These are phyloP conservation scores for Ustilago tritici DNA, from an alignment of 1,284 basidiomycete species.

Conservation along the genomic window DNA sequence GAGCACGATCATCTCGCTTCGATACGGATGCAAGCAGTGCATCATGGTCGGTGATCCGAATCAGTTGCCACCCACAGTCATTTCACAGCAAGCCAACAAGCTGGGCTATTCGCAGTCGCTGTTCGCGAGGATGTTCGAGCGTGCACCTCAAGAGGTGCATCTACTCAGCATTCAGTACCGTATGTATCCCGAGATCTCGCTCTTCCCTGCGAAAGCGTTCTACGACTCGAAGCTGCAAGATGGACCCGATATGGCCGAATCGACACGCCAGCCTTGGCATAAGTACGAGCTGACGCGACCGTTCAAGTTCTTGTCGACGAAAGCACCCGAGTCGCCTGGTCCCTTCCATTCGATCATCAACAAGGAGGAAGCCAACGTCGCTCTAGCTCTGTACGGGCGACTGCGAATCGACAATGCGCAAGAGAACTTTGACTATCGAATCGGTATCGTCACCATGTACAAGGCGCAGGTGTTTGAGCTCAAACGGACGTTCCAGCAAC, in stretches of 20 bases:
- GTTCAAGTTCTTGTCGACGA: conserved; percentile 81
- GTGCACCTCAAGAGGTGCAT: conserved; percentile 83
- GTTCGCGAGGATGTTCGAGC: conserved; percentile 90
- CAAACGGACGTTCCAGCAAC: conserved; percentile 77
- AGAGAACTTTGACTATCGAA: conserved; percentile 78
- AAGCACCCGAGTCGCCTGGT: conserved; percentile 74
- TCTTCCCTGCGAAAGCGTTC: conserved; percentile 88
- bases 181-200: conserved; percentile 97
- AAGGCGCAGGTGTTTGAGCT: conserved; percentile 88
- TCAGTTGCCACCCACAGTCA: conserved; percentile 95
- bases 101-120: conserved; percentile 88
- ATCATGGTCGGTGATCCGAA: conserved; percentile 98
- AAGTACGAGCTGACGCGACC: conserved; percentile 80
- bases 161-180: conserved; percentile 98
- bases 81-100: conserved; percentile 85
- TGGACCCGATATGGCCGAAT: conserved; percentile 86
- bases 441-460: conserved; percentile 96
- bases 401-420: conserved; percentile 75
- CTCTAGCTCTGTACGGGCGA: conserved; percentile 82
- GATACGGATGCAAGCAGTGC: conserved; percentile 85
- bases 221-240: conserved; percentile 85
- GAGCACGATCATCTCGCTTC: conserved; percentile 94
- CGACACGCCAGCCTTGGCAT: conserved; percentile 91
- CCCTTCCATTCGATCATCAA: conserved; percentile 83
- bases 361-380: conserved; percentile 79